Evolutionary conservation across 176 grass and related monocot species (phyloP), one percentile per base, ranked within the genome.

Genomic region (Carex myosuroides): DNA sequence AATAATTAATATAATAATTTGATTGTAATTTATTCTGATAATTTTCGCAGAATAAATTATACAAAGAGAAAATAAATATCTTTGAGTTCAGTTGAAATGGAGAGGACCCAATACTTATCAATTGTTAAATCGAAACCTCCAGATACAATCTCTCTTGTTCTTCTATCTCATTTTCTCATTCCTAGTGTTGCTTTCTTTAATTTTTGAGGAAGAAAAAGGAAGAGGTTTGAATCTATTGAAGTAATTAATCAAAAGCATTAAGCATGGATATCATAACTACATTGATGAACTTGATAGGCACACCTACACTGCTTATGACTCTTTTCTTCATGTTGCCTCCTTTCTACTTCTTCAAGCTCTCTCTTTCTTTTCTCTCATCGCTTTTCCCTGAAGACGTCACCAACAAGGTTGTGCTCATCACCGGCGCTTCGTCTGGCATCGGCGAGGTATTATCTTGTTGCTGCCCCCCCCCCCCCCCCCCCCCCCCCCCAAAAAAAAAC

Each of bases 341-440:
- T 46, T 82, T 82, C 60, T 82, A 82, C 37, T 82, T 82, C 62
- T 82, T 82, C 80, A 82, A 82, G 39, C 13, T 82, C 12, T 48
- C 35, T 65, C 20, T 82, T 26, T 82, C 80, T 67, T 13, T 53
- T 64, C 18, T 82, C n/a, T 50, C 39, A 6, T 66, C n/a, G 2
- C 12, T 82, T 46, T 82, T 82, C 59, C 80, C 80, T 24, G 92
- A 97, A 86, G 90, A 94, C 71, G 82, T 97, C 75, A 80, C 70
- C 76, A 83, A 91, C 64, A 94, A 97, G 90, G 94, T 97, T 22
- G 90, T 94, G 2, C 88, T 94, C 87, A 68, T 97, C 87, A 97
- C 94, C 76, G 94, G 89, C 55, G 94, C 94, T 3, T 97, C 94
- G 41, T 97, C 94, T 64, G 94, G 94, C 84, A 97, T 97, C 72